Conservation (phyloP, 1,139 yeast species). For the Blastobotrys indianensis region DNA sequence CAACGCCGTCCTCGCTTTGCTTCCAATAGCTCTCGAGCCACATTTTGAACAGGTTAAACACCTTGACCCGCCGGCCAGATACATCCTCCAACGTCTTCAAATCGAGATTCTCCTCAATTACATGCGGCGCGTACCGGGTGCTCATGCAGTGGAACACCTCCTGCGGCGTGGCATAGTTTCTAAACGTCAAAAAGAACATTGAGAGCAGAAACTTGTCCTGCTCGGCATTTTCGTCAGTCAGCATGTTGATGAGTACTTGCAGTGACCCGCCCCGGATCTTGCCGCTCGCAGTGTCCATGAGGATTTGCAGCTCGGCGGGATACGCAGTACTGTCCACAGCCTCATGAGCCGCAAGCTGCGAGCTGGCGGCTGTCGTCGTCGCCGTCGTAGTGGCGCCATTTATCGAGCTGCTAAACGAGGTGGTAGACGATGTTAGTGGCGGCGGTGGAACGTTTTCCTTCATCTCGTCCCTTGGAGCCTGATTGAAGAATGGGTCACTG, state of each 20-base stretch:
- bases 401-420: neutral
- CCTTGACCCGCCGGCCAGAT: conserved; percentile 59
- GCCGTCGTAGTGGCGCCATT: neutral
- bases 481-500: conserved; percentile 13
- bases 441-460: too few species aligned
- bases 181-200: conserved; percentile 74
- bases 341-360: neutral
- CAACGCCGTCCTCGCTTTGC: conserved; percentile 50
- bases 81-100: conserved; percentile 33
- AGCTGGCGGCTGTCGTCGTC: neutral
- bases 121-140: conserved; percentile 51
- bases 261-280: conserved; percentile 72
- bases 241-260: conserved; percentile 61
- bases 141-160: conserved; percentile 68
- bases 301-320: conserved; percentile 31
- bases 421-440: too few species aligned
- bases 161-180: conserved; percentile 63
- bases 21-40: conserved; percentile 94
- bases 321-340: conserved; percentile 13
- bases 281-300: conserved; percentile 42
- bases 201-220: conserved; percentile 68
- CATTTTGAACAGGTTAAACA: conserved; percentile 61
- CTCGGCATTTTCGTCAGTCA: conserved; percentile 61
- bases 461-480: conserved; percentile 1
- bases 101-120: conserved; percentile 32